Percentiles rank a stretch among this genome's conserved stretches.
These are phyloP conservation scores for Cercophora scortea DNA, from an alignment of 495 filamentous ascomycete species.

Conservation along the genomic window DNA sequence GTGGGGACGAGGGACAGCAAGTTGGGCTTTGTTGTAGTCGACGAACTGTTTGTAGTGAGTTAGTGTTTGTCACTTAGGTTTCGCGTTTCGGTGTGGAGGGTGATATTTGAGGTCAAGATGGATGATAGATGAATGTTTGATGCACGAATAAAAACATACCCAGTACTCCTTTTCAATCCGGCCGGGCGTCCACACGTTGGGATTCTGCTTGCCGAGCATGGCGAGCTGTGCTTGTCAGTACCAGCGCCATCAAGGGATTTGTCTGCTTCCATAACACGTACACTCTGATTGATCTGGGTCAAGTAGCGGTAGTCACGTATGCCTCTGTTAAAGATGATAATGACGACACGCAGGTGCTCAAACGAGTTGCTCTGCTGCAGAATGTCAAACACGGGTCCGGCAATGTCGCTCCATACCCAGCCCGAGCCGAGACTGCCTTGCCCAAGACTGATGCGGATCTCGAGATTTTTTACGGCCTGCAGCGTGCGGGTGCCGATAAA, in stretches of 20 bases:
- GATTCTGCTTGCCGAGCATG: not conserved
- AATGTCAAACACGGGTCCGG: conserved; percentile 15
- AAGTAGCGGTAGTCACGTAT: not conserved
- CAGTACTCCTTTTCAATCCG: not conserved
- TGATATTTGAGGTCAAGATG: not conserved
- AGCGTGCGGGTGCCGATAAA: conserved; percentile 22
- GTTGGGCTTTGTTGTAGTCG: not conserved
- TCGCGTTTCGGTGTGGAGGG: not conserved
- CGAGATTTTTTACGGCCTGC: conserved; percentile 22
- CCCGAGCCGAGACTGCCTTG: conserved; percentile 19
- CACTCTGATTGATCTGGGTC: too few relatives aligned
- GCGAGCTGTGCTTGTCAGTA: not conserved
- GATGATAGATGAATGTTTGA: not conserved
- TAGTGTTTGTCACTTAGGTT: not conserved
- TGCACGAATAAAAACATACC: not conserved
- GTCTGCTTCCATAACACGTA: too few relatives aligned
- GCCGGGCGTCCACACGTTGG: not conserved
- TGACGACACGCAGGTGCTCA: conserved; percentile 20
- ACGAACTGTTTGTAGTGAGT: too few relatives aligned
- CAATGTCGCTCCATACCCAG: conserved; percentile 18
- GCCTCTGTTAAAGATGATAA: conserved; percentile 10
- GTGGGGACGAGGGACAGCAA: not conserved
- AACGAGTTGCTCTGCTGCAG: conserved; percentile 20
- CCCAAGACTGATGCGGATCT: conserved; percentile 24
- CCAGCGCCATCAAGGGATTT: too few relatives aligned